Evolutionary conservation across 2,329 filamentous ascomycete genomes (phyloP), one percentile per base, ranked within the genome.

Genomic region (Alternaria incomplexa): DNA sequence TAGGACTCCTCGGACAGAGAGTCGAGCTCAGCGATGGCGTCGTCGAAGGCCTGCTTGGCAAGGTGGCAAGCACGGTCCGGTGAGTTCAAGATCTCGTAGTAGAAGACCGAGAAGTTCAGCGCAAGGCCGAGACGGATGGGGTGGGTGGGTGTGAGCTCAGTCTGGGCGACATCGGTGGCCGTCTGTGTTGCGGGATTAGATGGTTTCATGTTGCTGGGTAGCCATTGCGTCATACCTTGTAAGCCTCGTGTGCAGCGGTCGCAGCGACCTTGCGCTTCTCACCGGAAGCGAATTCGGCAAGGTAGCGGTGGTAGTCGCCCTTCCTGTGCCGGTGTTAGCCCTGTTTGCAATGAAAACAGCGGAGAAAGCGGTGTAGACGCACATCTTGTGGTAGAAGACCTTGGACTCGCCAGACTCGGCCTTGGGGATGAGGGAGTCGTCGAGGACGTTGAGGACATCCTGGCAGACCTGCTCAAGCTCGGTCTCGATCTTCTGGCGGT

Each of bases 321-420:
- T 97, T 97, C 93, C 93, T 97, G 75, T 79, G 25, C 40, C 46
- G 25, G 15, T 54, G 64, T 73, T 58, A 72, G 71, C 36, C 22
- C 48, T 54, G 56, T n/a, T 45, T 72, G 67, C 26, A 15, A 40
- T 40, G n/a, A 40, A 40, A 40, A 40, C 36, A 22, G 48, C 30
- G 15, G n/a, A 22, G 25, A 44, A 52, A 32, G 32, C 15, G 22
- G 60, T 8, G 30, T 50, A 30, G 30, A 87, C 92, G 77, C 86
- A 97, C 95, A 98, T 98, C 90, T 98, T 98, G 91, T 97, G 94
- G 88, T 98, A 98, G 85, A 98, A 98, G 82, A 98, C 95, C 90
- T 97, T 98, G 83, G 93, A 97, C 88, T 98, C 95, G 86, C 95
- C 95, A 73, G 93, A 91, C 85, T 96, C 91, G 81, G 95, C 95